A percentile compares a stretch with the other conserved stretches of the same genome.
Evolutionary conservation across 2,329 filamentous ascomycete genomes (phyloP).

Genomic region (Aschersonia sp.): DNA sequence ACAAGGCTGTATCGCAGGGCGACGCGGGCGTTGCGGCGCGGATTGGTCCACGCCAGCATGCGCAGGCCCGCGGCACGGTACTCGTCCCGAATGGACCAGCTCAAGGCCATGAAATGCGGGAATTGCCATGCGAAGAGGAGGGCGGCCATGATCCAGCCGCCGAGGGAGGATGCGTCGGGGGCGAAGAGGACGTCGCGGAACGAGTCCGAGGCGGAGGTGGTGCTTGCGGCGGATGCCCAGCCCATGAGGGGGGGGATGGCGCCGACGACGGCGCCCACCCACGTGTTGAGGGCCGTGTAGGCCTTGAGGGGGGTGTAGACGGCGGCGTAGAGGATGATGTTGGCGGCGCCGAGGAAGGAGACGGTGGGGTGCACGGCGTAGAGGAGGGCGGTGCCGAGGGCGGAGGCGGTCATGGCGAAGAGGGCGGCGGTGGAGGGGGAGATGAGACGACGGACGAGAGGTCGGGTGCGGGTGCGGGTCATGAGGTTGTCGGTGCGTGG

Average conservation of each 20-base stretch:
- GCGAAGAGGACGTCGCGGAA: conserved; percentile 68
- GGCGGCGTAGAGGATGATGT: conserved; percentile 82
- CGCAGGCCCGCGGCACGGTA: conserved; percentile 58
- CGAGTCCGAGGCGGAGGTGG: conserved; percentile 61
- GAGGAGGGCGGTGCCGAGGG: conserved; percentile 61
- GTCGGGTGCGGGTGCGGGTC: conserved; percentile 82
- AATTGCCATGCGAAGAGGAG: conserved; percentile 95
- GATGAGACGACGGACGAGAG: conserved; percentile 71
- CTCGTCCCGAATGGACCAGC: conserved; percentile 77
- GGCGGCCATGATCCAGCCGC: conserved; percentile 78
- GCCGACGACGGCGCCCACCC: conserved; percentile 85
- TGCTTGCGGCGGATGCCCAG: conserved; percentile 88
- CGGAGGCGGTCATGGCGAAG: conserved; percentile 65
- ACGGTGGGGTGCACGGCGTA: conserved; percentile 91
- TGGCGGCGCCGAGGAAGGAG: conserved; percentile 67
- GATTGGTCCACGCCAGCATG: conserved; percentile 80
- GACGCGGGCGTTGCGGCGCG: conserved; percentile 71
- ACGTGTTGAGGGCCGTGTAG: conserved; percentile 77
- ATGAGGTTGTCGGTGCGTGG: conserved; percentile 81
- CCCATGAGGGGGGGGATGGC: conserved; percentile 95
- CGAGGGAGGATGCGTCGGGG: conserved; percentile 43
- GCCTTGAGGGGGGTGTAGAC: conserved; percentile 89
- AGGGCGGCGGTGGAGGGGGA: conserved; percentile 54
- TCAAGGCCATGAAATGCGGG: conserved; percentile 92
- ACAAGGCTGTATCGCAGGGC: conserved; percentile 73